Conservation (phyloP, 441 rosid species). For the Eutrema salsugineum region DNA sequence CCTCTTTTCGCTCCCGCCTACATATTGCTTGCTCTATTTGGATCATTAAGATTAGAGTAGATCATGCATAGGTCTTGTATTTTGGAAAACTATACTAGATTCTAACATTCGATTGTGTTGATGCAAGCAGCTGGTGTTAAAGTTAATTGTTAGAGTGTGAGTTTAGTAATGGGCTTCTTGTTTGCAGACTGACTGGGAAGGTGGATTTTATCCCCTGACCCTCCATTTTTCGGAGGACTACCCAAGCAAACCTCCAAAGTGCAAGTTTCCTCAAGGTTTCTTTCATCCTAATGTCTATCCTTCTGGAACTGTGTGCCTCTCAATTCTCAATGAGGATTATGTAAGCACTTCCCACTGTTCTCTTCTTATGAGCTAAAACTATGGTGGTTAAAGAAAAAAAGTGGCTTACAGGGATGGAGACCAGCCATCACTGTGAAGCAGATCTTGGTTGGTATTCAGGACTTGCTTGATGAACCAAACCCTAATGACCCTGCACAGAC, state of each 20-base stretch:
- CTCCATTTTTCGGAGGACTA: constrained; percentile 6
- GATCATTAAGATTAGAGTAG: background rate
- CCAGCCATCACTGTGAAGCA: constrained; percentile 18
- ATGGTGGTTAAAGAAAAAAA: background rate
- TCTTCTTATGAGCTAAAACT: background rate
- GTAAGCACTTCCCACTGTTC: background rate
- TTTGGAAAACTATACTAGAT: no score
- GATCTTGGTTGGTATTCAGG: constrained; percentile 19
- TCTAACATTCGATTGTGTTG: no score
- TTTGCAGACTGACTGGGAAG: constrained; percentile 17
- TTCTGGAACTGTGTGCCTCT: constrained; percentile 16
- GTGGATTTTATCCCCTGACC: constrained; percentile 8
- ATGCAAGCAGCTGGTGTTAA: no score
- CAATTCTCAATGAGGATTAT: constrained; percentile 11
- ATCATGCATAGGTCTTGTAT: no score
- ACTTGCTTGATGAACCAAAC: constrained; percentile 18
- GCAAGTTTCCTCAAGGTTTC: constrained; percentile 12
- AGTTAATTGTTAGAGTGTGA: no score
- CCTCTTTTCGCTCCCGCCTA: background rate
- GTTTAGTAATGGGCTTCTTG: background rate
- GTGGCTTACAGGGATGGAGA: background rate
- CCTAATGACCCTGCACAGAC: constrained; percentile 16
- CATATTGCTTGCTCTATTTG: no score
- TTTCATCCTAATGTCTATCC: constrained; percentile 22
- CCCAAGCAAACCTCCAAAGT: constrained; percentile 22